A percentile compares a stretch with the other conserved stretches of the same genome.
Conservation (phyloP, 2,329 filamentous ascomycete genomes). For the Mollisiaceae sp. region DNA sequence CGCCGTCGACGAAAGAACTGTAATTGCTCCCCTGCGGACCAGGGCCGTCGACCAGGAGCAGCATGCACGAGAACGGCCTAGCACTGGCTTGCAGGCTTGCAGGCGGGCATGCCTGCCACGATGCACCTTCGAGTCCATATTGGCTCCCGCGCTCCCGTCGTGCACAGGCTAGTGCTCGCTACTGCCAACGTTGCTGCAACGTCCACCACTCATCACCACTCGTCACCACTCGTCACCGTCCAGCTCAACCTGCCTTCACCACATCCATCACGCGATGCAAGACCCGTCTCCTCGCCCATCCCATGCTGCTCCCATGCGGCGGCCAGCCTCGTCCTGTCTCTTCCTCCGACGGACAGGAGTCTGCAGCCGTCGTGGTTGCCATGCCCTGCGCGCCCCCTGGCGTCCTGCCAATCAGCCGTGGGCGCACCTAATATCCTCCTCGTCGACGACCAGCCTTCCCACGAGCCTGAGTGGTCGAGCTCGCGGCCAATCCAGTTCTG, state of each 20-base stretch:
- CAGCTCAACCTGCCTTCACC: constrained; percentile 22
- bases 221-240: constrained; percentile 21
- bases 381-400: constrained; percentile 19
- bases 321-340: constrained; percentile 7
- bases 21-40: background rate
- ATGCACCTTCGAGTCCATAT: background rate
- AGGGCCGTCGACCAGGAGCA: background rate
- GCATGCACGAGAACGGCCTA: background rate
- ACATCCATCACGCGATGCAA: constrained; percentile 31
- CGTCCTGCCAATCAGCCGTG: constrained; percentile 16
- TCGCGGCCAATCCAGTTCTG: constrained; percentile 42
- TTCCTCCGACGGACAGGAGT: background rate
- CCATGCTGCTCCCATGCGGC: background rate
- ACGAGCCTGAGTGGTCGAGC: constrained; percentile 24
- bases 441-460: background rate
- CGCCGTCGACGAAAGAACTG: too few species aligned
- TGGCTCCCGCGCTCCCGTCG: constrained; percentile 17
- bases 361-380: constrained; percentile 24
- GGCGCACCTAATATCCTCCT: constrained; percentile 5
- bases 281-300: constrained; percentile 7
- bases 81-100: too few species aligned
- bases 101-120: background rate
- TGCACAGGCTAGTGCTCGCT: constrained; percentile 13
- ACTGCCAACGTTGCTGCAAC: constrained; percentile 12
- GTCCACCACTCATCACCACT: background rate